Evolutionary conservation across 2,329 filamentous ascomycete species (phyloP), one percentile per base, ranked within the genome.

Genomic region (Talaromyces sp.): DNA sequence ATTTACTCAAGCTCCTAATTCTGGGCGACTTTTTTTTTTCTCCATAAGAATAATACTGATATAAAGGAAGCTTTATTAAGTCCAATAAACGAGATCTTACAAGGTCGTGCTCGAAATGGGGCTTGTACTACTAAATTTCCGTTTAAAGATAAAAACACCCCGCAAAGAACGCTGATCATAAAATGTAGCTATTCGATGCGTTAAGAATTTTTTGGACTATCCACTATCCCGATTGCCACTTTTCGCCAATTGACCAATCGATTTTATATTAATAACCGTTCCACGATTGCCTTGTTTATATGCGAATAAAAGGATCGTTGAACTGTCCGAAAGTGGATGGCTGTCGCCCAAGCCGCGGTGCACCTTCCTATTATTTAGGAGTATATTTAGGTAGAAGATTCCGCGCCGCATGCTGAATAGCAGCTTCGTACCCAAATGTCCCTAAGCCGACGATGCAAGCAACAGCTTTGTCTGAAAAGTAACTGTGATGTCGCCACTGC

Each of bases 371-470:
- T 22, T 9, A 56, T 33, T 60, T 35, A n/a, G 45, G 14, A 11
- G 13, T 19, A 24, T 39, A 16, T 39, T 62, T 43, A 3, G 61
- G 61, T 13, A 47, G n/a, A 41, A 78, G 75, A 69, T 78, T 79
- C 66, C 73, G 69, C 62, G 72, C 75, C 59, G 79, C 78, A 74
- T 78, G 81, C 73, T 88, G 86, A 64, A 90, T 74, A 0, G 87
- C 87, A 31, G 83, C 86, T 62, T 81, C 81, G 70, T 89, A 90
- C 43, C 87, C 87, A 74, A 80, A 87, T 16, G 82, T 81, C 0
- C 88, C 88, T 73, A 93, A 69, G 0, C 90, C 90, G 69, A 87
- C 89, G 65, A 94, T 87, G 9, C 93, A 87, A 0, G 87, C 90
- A 31, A 85, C 84, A 0, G 90, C 90, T 80, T 92, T 93, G 74